phyloP scores from a whole-genome alignment of 2,329 filamentous ascomycete species.

The Pseudocercospora cruenta region DNA sequence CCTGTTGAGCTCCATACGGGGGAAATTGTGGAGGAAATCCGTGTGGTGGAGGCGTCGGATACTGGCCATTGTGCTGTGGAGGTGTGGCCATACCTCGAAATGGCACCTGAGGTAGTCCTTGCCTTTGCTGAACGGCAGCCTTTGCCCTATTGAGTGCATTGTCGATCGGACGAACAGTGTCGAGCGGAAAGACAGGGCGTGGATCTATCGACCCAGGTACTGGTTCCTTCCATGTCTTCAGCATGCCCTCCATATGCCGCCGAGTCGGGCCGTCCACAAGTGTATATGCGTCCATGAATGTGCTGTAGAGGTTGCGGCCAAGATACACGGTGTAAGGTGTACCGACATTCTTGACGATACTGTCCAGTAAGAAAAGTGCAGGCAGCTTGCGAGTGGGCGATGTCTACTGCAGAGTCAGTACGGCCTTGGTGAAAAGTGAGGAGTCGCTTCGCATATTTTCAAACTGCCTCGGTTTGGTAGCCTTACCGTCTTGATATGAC shows the following conservation, averaged over 20 bases:
- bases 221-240: constrained; percentile 97
- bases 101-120: constrained; percentile 56
- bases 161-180: constrained; percentile 88
- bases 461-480: constrained; percentile 28
- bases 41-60: constrained; percentile 40
- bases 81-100: constrained; percentile 77
- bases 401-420: constrained; percentile 64
- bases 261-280: constrained; percentile 82
- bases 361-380: constrained; percentile 96
- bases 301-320: constrained; percentile 85
- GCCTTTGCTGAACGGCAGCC: constrained; percentile 64
- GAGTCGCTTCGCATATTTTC: not conserved
- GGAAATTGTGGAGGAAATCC: constrained; percentile 5
- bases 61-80: constrained; percentile 56
- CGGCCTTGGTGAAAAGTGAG: constrained; percentile 11
- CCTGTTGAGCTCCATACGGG: constrained; percentile 44
- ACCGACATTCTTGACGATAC: constrained; percentile 97
- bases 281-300: constrained; percentile 95
- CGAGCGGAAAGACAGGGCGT: constrained; percentile 86
- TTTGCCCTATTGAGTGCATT: constrained; percentile 87
- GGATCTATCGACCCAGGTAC: constrained; percentile 91
- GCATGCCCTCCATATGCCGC: constrained; percentile 93
- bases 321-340: constrained; percentile 97
- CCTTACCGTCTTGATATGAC: constrained; percentile 93
- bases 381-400: constrained; percentile 87